A percentile compares a stretch with the other conserved stretches of the same genome.
Evolutionary conservation across 2,329 filamentous ascomycete species (phyloP).

Genomic region (Alternaria infectoria): DNA sequence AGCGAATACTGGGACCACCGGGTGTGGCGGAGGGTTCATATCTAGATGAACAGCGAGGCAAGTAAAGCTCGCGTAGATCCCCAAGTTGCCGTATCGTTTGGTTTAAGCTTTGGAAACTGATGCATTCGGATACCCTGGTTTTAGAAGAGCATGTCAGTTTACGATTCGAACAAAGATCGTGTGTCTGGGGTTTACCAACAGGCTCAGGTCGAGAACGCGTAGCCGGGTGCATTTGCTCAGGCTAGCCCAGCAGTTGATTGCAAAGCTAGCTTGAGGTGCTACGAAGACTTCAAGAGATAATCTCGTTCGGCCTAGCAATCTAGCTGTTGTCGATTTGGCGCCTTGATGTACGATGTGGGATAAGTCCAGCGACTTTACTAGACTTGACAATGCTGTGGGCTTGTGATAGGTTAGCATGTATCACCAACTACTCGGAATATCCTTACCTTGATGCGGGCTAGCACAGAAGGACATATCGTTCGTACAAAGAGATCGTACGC

Average conservation of each 20-base stretch:
- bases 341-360: constrained; percentile 64
- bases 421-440: background rate
- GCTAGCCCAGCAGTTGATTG: constrained; percentile 62
- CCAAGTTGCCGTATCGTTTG: constrained; percentile 57
- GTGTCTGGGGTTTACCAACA: constrained; percentile 27
- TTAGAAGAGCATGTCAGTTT: background rate
- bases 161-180: background rate
- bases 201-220: constrained; percentile 58
- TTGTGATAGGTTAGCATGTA: constrained; percentile 16
- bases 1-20: constrained; percentile 38
- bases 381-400: constrained; percentile 55
- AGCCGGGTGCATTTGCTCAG: constrained; percentile 62
- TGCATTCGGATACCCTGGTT: constrained; percentile 54
- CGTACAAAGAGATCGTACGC: constrained; percentile 62
- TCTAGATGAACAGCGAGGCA: constrained; percentile 51
- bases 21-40: constrained; percentile 28
- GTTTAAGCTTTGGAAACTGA: constrained; percentile 58
- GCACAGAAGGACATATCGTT: constrained; percentile 61
- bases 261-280: constrained; percentile 65
- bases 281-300: constrained; percentile 60
- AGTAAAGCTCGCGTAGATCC: constrained; percentile 53
- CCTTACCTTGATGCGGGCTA: constrained; percentile 50
- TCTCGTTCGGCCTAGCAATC: constrained; percentile 62
- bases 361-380: constrained; percentile 62
- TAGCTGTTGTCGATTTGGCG: constrained; percentile 63